phyloP scores from a whole-genome alignment of 2,329 filamentous ascomycete species.

The Stachybotrys echinatus region DNA sequence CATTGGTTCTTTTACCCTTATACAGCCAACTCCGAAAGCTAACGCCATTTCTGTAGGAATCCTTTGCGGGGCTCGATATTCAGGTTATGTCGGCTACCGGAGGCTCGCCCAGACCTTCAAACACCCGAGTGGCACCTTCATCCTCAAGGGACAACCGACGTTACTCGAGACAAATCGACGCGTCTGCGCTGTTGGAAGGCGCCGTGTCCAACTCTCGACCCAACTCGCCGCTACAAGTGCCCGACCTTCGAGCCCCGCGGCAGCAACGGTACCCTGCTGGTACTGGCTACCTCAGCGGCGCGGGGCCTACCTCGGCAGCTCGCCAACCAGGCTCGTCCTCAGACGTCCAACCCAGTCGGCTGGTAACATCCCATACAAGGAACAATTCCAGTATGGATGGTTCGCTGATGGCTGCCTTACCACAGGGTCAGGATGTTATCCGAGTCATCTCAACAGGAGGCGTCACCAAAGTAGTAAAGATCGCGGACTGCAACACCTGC shows the following conservation, averaged over 20 bases:
- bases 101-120: slow-evolving; percentile 48
- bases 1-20: slow-evolving; percentile 19
- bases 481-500: slow-evolving; percentile 83
- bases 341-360: slow-evolving; percentile 57
- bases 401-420: slow-evolving; percentile 79
- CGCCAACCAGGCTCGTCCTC: slow-evolving; percentile 56
- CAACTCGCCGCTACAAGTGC: slow-evolving; percentile 54
- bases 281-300: slow-evolving; percentile 40
- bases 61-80: slow-evolving; percentile 73
- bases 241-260: slow-evolving; percentile 48
- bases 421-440: slow-evolving; percentile 82
- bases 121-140: slow-evolving; percentile 47
- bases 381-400: slow-evolving; percentile 82
- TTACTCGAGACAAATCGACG: slow-evolving; percentile 58
- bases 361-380: slow-evolving; percentile 65
- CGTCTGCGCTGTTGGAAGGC: slow-evolving; percentile 33
- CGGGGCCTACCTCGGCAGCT: slow-evolving; percentile 45
- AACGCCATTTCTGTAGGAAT: slow-evolving; percentile 54
- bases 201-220: slow-evolving; percentile 61
- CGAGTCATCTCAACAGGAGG: slow-evolving; percentile 90
- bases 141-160: slow-evolving; percentile 44
- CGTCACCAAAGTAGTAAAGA: slow-evolving; percentile 88
- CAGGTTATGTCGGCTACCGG: slow-evolving; percentile 36
- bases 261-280: slow-evolving; percentile 53
- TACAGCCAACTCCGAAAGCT: background rate